Conservation (phyloP, 2,329 filamentous ascomycete species). For the Hymenoscyphus repandus region DNA sequence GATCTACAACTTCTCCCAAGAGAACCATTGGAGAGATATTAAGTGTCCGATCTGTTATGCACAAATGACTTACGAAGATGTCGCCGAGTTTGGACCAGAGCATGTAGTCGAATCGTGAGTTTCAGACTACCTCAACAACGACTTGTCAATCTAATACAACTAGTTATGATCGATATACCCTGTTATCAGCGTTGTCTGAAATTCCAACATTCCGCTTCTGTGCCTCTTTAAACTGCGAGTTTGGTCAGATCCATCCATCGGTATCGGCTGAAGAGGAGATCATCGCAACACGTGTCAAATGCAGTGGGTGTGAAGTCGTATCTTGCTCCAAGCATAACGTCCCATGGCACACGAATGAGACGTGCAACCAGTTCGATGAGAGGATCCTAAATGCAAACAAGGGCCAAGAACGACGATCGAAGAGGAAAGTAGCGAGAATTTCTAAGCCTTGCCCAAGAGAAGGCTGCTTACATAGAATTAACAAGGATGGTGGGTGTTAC, state of each 20-base stretch:
- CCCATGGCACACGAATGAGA: slow-evolving; percentile 14
- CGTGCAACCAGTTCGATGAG: slow-evolving; percentile 14
- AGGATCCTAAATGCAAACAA: not conserved
- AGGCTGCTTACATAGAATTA: slow-evolving; percentile 13
- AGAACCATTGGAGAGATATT: slow-evolving; percentile 16
- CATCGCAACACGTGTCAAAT: slow-evolving; percentile 3
- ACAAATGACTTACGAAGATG: slow-evolving; percentile 12
- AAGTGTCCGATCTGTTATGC: slow-evolving; percentile 13
- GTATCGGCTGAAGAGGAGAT: not conserved
- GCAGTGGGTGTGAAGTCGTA: slow-evolving; percentile 11
- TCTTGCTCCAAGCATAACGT: slow-evolving; percentile 13
- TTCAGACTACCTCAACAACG: slow-evolving; percentile 9
- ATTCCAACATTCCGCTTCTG: slow-evolving; percentile 18
- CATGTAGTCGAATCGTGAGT: not conserved
- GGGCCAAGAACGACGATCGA: slow-evolving; percentile 9
- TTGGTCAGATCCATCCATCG: slow-evolving; percentile 15
- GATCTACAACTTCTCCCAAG: slow-evolving; percentile 7
- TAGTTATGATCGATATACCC: slow-evolving; percentile 9
- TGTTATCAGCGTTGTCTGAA: slow-evolving; percentile 5
- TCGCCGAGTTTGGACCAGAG: slow-evolving; percentile 11
- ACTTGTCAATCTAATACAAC: not conserved
- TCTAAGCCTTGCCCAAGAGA: slow-evolving; percentile 17
- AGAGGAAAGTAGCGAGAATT: slow-evolving; percentile 15
- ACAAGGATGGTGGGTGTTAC: slow-evolving; percentile 18
- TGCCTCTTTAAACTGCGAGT: slow-evolving; percentile 11